phyloP scores from a whole-genome alignment of 106 monocot species.

The Alisma plantagoaquatica region DNA sequence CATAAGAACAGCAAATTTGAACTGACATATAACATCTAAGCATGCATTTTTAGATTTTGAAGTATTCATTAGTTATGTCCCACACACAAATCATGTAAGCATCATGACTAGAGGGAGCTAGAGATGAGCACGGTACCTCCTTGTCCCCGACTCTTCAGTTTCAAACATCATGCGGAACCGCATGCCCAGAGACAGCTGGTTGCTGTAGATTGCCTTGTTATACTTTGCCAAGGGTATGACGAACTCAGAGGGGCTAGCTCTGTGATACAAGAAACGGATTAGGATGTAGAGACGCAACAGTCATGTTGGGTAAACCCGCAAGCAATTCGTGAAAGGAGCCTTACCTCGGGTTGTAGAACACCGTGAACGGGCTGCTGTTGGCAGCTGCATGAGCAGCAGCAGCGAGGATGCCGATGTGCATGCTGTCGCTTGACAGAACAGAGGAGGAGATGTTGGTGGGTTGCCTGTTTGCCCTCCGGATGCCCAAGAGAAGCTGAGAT shows the following conservation, averaged over 20 bases:
- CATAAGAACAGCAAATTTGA: no score
- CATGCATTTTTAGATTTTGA: no score
- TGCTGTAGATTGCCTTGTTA: slow-evolving; percentile 53
- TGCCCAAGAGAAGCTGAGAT: slow-evolving; percentile 16
- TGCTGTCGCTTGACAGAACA: slow-evolving; percentile 31
- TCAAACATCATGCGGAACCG: slow-evolving; percentile 83
- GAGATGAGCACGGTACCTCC: no score
- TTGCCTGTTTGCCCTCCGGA: slow-evolving; percentile 19
- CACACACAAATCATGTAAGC: no score
- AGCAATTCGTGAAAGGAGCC: no score
- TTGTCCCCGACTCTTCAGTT: slow-evolving; percentile 78
- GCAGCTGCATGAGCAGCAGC: slow-evolving; percentile 82
- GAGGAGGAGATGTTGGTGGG: slow-evolving; percentile 18
- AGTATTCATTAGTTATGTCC: no score
- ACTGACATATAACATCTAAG: no score
- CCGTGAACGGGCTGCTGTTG: slow-evolving; percentile 62
- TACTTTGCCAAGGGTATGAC: slow-evolving; percentile 78
- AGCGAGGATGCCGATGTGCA: slow-evolving; percentile 78
- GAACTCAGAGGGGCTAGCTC: slow-evolving; percentile 76
- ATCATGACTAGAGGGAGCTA: no score
- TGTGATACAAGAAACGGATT: no score
- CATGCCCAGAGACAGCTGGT: slow-evolving; percentile 67
- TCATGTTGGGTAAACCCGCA: no score
- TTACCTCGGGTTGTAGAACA: slow-evolving; percentile 80
- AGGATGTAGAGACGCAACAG: no score